These are phyloP conservation scores for Avena sativa DNA, from an alignment of 176 grass and related monocot species.

Conservation along the genomic window DNA sequence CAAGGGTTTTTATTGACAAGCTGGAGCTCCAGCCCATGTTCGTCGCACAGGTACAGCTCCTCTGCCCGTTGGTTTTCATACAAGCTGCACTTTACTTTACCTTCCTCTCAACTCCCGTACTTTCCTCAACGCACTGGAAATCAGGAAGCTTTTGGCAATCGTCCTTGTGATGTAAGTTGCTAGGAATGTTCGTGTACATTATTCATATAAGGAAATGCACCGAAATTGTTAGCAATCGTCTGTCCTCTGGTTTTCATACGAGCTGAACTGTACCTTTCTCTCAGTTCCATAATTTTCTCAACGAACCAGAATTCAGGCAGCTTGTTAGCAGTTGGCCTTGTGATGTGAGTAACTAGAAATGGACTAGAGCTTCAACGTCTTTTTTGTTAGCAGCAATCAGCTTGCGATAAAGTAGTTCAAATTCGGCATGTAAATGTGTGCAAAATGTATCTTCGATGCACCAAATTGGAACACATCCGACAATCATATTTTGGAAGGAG, in stretches of 20 bases:
- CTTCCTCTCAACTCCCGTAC: neutral
- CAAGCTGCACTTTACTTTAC: neutral
- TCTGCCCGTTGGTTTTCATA: neutral
- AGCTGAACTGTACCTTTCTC: neutral
- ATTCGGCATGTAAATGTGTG: neutral
- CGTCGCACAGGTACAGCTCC: constrained; percentile 61
- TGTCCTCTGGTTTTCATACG: no score
- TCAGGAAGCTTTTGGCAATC: constrained; percentile 15
- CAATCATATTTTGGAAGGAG: neutral
- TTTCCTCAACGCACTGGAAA: neutral
- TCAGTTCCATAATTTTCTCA: neutral
- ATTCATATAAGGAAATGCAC: no score
- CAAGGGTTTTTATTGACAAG: constrained; percentile 85
- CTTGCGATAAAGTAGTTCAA: neutral
- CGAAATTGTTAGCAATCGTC: no score
- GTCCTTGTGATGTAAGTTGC: no score
- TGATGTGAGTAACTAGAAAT: no score
- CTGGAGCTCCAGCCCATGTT: constrained; percentile 77
- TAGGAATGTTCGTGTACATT: no score
- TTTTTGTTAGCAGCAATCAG: neutral
- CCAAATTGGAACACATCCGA: neutral
- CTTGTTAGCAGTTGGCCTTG: no score
- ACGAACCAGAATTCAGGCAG: no score
- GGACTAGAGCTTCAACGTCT: no score
- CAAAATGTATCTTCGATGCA: neutral